Base-by-base conservation (phyloP, 179 eudicot species). In the Beta lomatogona region DNA sequence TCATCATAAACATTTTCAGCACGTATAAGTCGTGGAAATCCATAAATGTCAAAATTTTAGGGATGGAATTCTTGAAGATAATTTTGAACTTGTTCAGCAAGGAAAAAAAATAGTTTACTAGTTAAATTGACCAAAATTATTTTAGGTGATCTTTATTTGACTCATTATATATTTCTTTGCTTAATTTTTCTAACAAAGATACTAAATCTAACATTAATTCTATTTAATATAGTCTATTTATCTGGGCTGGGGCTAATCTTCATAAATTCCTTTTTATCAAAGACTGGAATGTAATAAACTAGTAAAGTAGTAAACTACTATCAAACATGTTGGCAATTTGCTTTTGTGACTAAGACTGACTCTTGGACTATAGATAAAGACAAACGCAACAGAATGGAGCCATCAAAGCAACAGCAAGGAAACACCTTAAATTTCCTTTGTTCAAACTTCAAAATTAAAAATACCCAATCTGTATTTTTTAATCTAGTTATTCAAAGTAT, bases 41-140 rank as follows among this genome's bases (percentile, higher is more conserved):
- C 81, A 77, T 67, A 50, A 73, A 71, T 25, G 74, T 21, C 77
- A 84, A 70, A 63, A 48, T n/a, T 55, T 44, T 25, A 48, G 25
- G 6, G 65, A 80, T 14, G 58, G 54, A 70, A 76, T 70, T 63
- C 10, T 70, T 44, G 65, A 53, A 79, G 44, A 74, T 41, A 12
- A 46, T 66, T 80, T 71, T 18, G 44, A 80, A 59, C 76, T 50
- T 84, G 78, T 16, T 73, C 52, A 65, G 14, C 76, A 83, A 83
- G 78, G 71, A 74, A 6, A 71, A 71, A 48, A 36, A 73, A 65
- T 5, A 79, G 65, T 57, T 45, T 55, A 74, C 73, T 55, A 41
- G 48, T 36, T 41, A 65, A 48, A 57, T 67, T 55, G 68, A 73
- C 81, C 53, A 41, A 16, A 36, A 60, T 52, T 71, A 72, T 78